phyloP scores from a whole-genome alignment of 2,329 filamentous ascomycete species.

The Aureobasidium pullulans region DNA sequence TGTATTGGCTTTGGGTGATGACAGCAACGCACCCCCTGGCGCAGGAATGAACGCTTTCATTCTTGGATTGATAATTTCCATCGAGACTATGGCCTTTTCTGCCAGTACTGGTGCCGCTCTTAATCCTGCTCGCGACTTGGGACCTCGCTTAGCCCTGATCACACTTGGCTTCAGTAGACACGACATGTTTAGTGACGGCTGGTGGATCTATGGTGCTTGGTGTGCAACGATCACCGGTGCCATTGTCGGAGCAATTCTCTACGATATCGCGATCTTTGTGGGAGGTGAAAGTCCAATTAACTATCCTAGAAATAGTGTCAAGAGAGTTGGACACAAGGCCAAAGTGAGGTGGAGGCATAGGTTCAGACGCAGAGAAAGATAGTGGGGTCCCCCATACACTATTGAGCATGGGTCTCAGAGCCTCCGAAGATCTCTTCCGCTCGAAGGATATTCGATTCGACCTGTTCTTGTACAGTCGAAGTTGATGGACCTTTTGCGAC shows the following conservation, averaged over 20 bases:
- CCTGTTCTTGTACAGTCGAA: too few species aligned
- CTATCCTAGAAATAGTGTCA: slow-evolving; percentile 32
- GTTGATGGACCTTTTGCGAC: too few species aligned
- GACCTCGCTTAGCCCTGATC: slow-evolving; percentile 40
- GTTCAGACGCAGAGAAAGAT: not conserved
- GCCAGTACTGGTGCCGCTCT: slow-evolving; percentile 43
- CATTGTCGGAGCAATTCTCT: slow-evolving; percentile 39
- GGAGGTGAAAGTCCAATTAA: slow-evolving; percentile 45
- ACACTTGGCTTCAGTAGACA: slow-evolving; percentile 37
- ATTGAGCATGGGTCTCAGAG: slow-evolving; percentile 2
- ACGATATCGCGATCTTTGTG: slow-evolving; percentile 45
- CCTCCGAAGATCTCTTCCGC: not conserved
- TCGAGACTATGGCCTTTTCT: slow-evolving; percentile 34
- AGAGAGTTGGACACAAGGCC: slow-evolving; percentile 20
- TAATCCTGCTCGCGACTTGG: slow-evolving; percentile 45
- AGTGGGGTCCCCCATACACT: not conserved
- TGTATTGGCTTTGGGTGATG: slow-evolving; percentile 32
- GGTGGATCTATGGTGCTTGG: slow-evolving; percentile 43
- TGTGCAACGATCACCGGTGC: slow-evolving; percentile 35
- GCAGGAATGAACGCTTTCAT: slow-evolving; percentile 47
- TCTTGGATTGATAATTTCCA: slow-evolving; percentile 37
- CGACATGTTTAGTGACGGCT: slow-evolving; percentile 32
- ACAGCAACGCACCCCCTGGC: slow-evolving; percentile 30
- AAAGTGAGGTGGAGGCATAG: slow-evolving; percentile 10
- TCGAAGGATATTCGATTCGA: not conserved